A percentile compares a stretch with the other conserved stretches of the same genome.
phyloP scores from a whole-genome alignment of 805 yeast genomes.

The Spathaspora arborariae region DNA sequence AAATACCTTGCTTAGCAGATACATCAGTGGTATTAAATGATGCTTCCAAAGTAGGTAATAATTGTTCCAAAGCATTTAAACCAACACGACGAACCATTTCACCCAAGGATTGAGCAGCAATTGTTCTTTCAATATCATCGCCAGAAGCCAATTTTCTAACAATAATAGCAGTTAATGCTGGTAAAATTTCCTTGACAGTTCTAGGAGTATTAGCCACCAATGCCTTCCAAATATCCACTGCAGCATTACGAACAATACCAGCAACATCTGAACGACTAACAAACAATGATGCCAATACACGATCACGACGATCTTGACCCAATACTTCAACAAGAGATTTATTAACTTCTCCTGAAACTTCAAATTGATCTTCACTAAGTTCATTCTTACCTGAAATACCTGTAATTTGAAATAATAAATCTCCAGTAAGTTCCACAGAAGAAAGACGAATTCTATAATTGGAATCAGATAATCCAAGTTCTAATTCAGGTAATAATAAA shows the following conservation, averaged over 20 bases:
- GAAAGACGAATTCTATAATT: constrained; percentile 86
- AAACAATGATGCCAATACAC: constrained; percentile 79
- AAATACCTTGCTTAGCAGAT: constrained; percentile 94
- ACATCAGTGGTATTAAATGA: constrained; percentile 58
- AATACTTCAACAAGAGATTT: constrained; percentile 69
- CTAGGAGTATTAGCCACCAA: constrained; percentile 94
- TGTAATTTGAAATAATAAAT: constrained; percentile 86
- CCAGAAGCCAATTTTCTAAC: constrained; percentile 81
- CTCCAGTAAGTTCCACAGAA: constrained; percentile 94
- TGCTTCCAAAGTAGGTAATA: constrained; percentile 79
- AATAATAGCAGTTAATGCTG: constrained; percentile 74
- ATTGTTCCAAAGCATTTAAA: constrained; percentile 73
- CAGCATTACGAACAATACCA: constrained; percentile 80
- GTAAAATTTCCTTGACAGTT: constrained; percentile 87
- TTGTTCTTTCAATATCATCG: constrained; percentile 72
- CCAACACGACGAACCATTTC: constrained; percentile 95
- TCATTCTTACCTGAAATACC: constrained; percentile 82
- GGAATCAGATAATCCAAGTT: constrained; percentile 77
- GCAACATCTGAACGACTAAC: constrained; percentile 92
- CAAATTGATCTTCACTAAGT: constrained; percentile 51
- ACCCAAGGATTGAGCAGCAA: constrained; percentile 91
- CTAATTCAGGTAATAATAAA: constrained; percentile 88
- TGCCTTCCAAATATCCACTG: constrained; percentile 95
- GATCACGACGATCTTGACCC: constrained; percentile 86
- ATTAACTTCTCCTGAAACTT: constrained; percentile 48